phyloP scores from a whole-genome alignment of 768 basidiomycete species.

The Kwoniella dendrophila region DNA sequence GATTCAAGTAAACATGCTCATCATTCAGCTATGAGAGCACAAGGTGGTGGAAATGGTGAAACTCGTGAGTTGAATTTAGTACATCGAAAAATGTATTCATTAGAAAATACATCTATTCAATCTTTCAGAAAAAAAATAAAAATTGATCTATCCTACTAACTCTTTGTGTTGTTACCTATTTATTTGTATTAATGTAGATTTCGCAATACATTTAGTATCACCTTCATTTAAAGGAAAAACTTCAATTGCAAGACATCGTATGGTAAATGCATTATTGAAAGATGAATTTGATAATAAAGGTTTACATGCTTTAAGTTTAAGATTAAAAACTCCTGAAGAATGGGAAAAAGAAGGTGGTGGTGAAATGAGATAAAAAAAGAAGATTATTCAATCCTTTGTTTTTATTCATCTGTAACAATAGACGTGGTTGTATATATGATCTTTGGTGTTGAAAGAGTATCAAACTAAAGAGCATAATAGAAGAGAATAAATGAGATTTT shows the following conservation, averaged over 20 bases:
- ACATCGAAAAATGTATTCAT: background rate
- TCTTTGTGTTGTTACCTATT: background rate
- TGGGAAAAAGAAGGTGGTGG: conserved; percentile 50
- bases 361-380: conserved; percentile 6
- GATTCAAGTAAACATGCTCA: conserved; percentile 57
- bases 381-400: background rate
- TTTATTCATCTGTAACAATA: background rate
- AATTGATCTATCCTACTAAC: background rate
- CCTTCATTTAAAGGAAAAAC: conserved; percentile 49
- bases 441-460: too few relatives aligned
- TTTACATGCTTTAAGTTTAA: conserved; percentile 58
- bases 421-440: too few relatives aligned
- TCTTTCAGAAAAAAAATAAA: background rate
- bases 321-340: conserved; percentile 56
- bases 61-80: conserved; percentile 52
- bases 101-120: background rate
- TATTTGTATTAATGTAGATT: conserved; percentile 47
- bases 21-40: conserved; percentile 58
- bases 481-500: too few relatives aligned
- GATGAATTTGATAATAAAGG: conserved; percentile 58
- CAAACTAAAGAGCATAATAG: too few relatives aligned
- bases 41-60: conserved; percentile 57
- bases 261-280: conserved; percentile 58
- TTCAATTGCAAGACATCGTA: conserved; percentile 57
- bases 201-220: conserved; percentile 48